Percentiles rank a stretch among this genome's conserved stretches.
Conservation (phyloP, 805 yeast genomes). For the Lipomyces orientalis region DNA sequence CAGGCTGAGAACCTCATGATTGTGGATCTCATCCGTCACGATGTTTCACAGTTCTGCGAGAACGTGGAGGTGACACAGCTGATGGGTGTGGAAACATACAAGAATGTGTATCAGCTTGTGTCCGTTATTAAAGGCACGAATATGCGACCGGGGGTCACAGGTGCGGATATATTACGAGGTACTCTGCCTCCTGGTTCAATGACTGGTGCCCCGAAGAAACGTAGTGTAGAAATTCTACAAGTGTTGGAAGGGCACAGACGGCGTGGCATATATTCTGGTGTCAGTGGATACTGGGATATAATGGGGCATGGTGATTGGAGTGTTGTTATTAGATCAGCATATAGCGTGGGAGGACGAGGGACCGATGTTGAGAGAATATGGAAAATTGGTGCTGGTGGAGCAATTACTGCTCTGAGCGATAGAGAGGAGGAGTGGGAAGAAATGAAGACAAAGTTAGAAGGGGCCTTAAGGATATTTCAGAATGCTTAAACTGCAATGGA, state of each 20-base stretch:
- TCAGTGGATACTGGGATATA: constrained; percentile 92
- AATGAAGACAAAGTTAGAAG: constrained; percentile 77
- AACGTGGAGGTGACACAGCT: constrained; percentile 74
- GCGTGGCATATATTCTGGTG: constrained; percentile 92
- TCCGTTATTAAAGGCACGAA: constrained; percentile 79
- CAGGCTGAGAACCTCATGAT: constrained; percentile 96
- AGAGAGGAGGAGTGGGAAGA: constrained; percentile 90
- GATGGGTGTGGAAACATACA: constrained; percentile 92
- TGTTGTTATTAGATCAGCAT: constrained; percentile 86
- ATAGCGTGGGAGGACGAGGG: constrained; percentile 61
- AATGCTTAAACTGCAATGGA: neutral
- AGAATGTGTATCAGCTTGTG: constrained; percentile 88
- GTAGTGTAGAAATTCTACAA: constrained; percentile 84
- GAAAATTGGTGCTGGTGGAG: constrained; percentile 98
- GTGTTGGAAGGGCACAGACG: constrained; percentile 54
- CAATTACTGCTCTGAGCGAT: constrained; percentile 86
- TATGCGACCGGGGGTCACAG: constrained; percentile 55
- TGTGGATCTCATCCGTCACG: constrained; percentile 93
- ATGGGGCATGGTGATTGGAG: constrained; percentile 94
- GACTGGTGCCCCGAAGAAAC: constrained; percentile 98
- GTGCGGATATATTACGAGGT: constrained; percentile 76
- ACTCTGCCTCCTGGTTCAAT: constrained; percentile 97
- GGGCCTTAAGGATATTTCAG: constrained; percentile 75
- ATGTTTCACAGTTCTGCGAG: constrained; percentile 69
- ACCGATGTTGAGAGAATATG: constrained; percentile 53